phyloP scores from a whole-genome alignment of 2,329 filamentous ascomycete genomes.

The Orbilia brochopaga region DNA sequence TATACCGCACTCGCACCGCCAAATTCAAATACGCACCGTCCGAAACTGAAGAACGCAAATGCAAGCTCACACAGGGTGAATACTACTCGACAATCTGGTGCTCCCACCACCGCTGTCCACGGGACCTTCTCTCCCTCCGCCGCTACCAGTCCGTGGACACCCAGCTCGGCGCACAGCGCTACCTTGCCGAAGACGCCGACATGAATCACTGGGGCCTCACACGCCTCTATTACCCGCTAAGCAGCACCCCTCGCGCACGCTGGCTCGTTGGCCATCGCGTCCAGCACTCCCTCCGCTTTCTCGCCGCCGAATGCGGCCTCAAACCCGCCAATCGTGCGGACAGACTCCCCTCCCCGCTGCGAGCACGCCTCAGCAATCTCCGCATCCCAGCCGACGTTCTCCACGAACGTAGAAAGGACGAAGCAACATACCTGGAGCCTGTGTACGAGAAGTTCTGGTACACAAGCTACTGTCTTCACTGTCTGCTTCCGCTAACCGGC shows the following conservation, averaged over 20 bases:
- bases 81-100: conserved; percentile 41
- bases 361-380: too few species aligned
- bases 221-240: conserved; percentile 3
- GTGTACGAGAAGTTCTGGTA: conserved; percentile 35
- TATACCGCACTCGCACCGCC: conserved; percentile 8
- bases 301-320: conserved; percentile 17
- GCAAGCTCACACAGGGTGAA: not conserved
- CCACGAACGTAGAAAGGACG: conserved; percentile 10
- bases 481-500: conserved; percentile 18
- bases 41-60: not conserved
- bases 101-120: conserved; percentile 34
- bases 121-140: conserved; percentile 15
- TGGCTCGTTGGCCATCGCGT: conserved; percentile 20
- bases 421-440: conserved; percentile 16
- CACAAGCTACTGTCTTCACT: conserved; percentile 24
- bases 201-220: conserved; percentile 11
- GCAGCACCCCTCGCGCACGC: conserved; percentile 2
- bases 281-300: conserved; percentile 19
- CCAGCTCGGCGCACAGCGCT: not conserved
- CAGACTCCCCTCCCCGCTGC: not conserved
- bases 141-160: conserved; percentile 1
- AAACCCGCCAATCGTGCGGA: not conserved
- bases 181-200: conserved; percentile 16
- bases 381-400: not conserved
- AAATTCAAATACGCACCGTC: conserved; percentile 19